Evolutionary conservation across 2,329 filamentous ascomycete species (phyloP), one percentile per base, ranked within the genome.

Genomic region (Triangularia setosa): DNA sequence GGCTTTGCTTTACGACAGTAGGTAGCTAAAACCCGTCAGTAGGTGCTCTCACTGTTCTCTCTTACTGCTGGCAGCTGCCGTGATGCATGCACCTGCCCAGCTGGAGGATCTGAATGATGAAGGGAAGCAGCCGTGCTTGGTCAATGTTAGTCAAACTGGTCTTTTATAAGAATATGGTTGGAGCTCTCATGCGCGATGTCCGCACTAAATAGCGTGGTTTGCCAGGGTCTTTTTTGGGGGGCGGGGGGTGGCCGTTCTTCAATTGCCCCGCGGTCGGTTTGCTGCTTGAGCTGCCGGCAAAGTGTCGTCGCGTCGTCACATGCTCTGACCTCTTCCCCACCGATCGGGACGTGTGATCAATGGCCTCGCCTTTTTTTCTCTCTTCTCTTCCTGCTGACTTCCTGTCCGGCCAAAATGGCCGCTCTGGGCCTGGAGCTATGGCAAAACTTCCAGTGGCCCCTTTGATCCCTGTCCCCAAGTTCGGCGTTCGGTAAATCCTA

Each of bases 301-400:
- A 48, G 30, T 60, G 24, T 62, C 63, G 27, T 58, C 58, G 53
- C 53, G 53, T 57, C 12, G 40, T 68, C 66, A 68, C 66, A 68
- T 68, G 66, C 58, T 35, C 60, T 6, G 3, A 23, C 40, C 27
- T 16, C 14, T 54, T 44, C 28, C 53, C 53, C 58, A 62, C 58
- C 58, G 61, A 64, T 68, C 66, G 66, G 40, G 64, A 60, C 60
- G 28, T 64, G 64, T 66, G 64, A 68, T 62, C 62, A 62, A n/a
- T n/a, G 48, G 53, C 54, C 33, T 60, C 58, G 33, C 14, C 33
- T 12, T 54, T 54, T 54, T 54, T 54, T 54, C 24, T n/a, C 24
- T 54, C 48, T 25, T 33, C 48, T 54, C 48, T 25, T 40, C 35
- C 35, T 40, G 35, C 35, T 40, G 35, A 40, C 35, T 40, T 48